phyloP scores from a whole-genome alignment of 305 asterid genomes.

The Fraxinus ornus region DNA sequence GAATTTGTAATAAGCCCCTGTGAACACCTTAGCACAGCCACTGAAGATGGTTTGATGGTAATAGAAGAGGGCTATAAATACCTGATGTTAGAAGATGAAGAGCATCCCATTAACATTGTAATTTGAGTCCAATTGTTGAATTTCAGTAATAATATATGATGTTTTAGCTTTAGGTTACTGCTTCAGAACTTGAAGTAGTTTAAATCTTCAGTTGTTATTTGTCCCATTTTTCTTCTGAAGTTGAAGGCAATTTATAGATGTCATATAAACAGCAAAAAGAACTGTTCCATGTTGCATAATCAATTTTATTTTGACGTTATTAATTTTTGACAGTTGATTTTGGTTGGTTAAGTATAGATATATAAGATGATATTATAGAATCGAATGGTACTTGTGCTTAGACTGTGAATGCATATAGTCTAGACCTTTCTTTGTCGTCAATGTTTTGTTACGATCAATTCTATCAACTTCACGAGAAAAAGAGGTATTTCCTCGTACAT shows the following conservation, averaged over 20 bases:
- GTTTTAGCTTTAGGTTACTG: background rate
- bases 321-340: background rate
- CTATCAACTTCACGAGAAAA: background rate
- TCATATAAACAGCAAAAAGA: background rate
- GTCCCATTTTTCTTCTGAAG: background rate
- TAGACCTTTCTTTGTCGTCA: background rate
- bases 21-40: conserved; percentile 1
- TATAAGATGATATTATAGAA: background rate
- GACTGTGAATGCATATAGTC: too few relatives aligned
- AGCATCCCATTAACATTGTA: background rate
- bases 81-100: conserved; percentile 2
- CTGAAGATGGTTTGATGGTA: conserved; percentile 8
- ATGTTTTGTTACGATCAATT: background rate
- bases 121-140: background rate
- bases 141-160: background rate
- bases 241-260: background rate
- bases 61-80: background rate
- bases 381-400: too few relatives aligned
- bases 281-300: background rate
- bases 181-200: background rate
- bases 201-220: background rate
- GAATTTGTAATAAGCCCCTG: background rate
- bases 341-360: background rate
- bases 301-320: background rate
- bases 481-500: background rate